Base-by-base conservation (phyloP, 306 rosid species). In the Begonia loranthoides region DNA sequence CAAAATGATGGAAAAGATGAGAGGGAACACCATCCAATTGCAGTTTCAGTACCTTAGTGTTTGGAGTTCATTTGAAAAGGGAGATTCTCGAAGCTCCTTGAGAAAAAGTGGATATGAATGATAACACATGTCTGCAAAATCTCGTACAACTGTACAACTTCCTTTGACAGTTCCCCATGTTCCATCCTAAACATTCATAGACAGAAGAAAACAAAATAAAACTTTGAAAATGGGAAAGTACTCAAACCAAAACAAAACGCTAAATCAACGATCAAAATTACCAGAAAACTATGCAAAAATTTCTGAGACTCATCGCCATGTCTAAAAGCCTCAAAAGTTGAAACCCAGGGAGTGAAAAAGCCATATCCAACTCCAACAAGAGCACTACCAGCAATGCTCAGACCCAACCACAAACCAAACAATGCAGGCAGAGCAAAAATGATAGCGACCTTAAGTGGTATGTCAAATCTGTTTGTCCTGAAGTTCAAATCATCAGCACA, bases 291-390 rank as follows among this genome's bases (percentile, higher is more conserved):
- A 60, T 79, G 89, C 9, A 57, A 15, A 53, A 75, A 75, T 58
- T 73, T 87, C 69, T 73, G 73, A 54, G 78, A 71, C 66, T 73
- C 84, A 14, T 73, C 54, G 16, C 65, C 82, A 48, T 66, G 56
- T 67, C 95, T 76, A 55, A 87, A 82, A 63, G 95, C 93, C 78
- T 87, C 95, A 61, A 87, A 87, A 45, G 89, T 75, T 48, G 95
- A 75, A 64, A 87, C 80, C 87, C 88, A 87, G 17, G 95, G 95
- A 12, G 95, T 75, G 33, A 82, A 77, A 50, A 82, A 82, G 13
- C 95, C 95, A 73, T 87, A 82, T 50, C 93, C 95, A 33, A 77
- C 52, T 14, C 80, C 95, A 54, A 79, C 78, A 63, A 87, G 76
- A 66, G 73, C 76, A 56, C 87, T 87, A 62, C 83, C 95, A 54